Evolutionary conservation across 2,329 filamentous ascomycete species (phyloP).

Genomic region (Westerdykella aurantiaca): DNA sequence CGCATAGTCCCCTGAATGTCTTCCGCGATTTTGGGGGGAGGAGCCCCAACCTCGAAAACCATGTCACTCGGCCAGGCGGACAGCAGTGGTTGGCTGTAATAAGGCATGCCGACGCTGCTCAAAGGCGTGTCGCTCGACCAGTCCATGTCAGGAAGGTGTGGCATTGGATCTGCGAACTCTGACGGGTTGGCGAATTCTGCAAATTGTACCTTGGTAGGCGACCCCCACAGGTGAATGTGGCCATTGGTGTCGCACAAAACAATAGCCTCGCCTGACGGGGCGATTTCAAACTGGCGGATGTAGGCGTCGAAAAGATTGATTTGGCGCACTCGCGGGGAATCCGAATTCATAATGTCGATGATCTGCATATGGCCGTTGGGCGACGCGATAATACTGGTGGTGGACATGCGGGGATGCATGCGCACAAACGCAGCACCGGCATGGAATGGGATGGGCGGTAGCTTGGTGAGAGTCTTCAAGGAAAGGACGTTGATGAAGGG

Average conservation of each 20-base stretch:
- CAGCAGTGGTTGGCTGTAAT: slow-evolving; percentile 80
- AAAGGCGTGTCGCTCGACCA: slow-evolving; percentile 71
- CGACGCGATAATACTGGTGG: slow-evolving; percentile 88
- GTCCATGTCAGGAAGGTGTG: slow-evolving; percentile 57
- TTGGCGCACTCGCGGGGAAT: slow-evolving; percentile 78
- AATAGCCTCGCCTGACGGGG: slow-evolving; percentile 79
- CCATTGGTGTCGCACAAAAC: slow-evolving; percentile 74
- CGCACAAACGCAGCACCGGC: slow-evolving; percentile 89
- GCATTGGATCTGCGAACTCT: slow-evolving; percentile 64
- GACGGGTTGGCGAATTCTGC: slow-evolving; percentile 70
- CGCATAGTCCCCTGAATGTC: slow-evolving; percentile 64
- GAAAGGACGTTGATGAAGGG: slow-evolving; percentile 94
- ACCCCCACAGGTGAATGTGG: slow-evolving; percentile 81
- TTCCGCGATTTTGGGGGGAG: slow-evolving; percentile 68
- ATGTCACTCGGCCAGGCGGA: slow-evolving; percentile 87
- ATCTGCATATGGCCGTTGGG: slow-evolving; percentile 92
- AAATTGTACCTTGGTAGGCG: slow-evolving; percentile 77
- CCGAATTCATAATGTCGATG: slow-evolving; percentile 90
- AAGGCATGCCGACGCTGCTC: slow-evolving; percentile 83
- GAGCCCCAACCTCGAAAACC: slow-evolving; percentile 78
- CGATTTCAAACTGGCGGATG: slow-evolving; percentile 76
- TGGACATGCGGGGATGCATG: slow-evolving; percentile 93
- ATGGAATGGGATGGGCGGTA: slow-evolving; percentile 87
- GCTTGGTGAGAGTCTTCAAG: slow-evolving; percentile 78
- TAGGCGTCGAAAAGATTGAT: slow-evolving; percentile 67